Evolutionary conservation across 2,329 filamentous ascomycete species (phyloP), one percentile per base, ranked within the genome.

Genomic region (Hypoxylon sp.): DNA sequence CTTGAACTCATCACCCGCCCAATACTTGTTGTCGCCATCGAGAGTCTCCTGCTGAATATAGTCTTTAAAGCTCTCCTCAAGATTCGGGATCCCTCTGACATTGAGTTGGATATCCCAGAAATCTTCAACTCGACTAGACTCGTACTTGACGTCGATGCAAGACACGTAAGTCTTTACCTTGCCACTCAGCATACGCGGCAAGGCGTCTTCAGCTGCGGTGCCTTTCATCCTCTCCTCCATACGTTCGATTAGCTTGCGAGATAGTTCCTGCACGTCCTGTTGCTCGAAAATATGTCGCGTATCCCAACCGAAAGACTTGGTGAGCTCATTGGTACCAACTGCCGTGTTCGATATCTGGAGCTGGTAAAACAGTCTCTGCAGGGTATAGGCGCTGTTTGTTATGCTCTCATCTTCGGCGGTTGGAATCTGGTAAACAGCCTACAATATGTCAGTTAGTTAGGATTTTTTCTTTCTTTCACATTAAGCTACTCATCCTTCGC

Each of bases 71-170:
- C 95, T 98, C 73, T 96, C 93, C 68, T 97, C 91, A 30, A 99
- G 83, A 66, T 92, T 95, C 80, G 93, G 93, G 84, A 97, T 97
- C 30, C 93, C 94, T 68, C 92, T 91, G 52, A 99, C 96, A 71
- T 98, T 99, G 71, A 99, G 87, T 77, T 99, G 96, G 64, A 99
- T 93, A 77, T 99, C 96, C 96, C 96, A 99, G 78, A 97, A 99
- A 73, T 99, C 96, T 78, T 99, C 96, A 70, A 96, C 88, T 66
- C 95, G 88, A 67, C 94, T 97, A 20, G 93, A 97, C 81, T 98
- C 95, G 81, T 97, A 99, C 74, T 97, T 90, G 67, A 99, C 96
- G 78, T 99, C 96, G 78, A 99, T 97, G 81, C 96, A 99, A 20
- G 93, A 96, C 70, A 99, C 96, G 79, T 98, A 99, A 0, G 96